Evolutionary conservation across 176 grass and related monocot species (phyloP), one percentile per base, ranked within the genome.

Genomic region (Microstegium vimineum): DNA sequence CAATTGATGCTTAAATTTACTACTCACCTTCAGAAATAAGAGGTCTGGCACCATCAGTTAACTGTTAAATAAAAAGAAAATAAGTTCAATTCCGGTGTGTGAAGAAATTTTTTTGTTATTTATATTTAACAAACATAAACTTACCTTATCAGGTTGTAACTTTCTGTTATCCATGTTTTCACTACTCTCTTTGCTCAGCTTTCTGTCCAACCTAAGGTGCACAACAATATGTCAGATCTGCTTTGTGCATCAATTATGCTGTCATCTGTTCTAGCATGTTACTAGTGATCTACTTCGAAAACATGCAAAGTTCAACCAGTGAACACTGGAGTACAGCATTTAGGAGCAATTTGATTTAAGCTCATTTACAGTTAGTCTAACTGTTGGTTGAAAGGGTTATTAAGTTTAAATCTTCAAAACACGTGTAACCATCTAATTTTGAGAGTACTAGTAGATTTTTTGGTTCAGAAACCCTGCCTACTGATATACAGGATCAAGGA

Each of bases 1-100:
- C 23, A 75, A 46, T 10, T 78, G 10, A 67, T 57, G 66, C n/a
- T 33, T 18, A 89, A 30, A 80, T 47, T 73, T 83, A 34, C 15
- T 31, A 47, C 88, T 45, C 69, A 90, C 88, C 88, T 90, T 90
- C 88, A 28, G 84, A 87, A 75, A 90, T 49, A 54, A 41, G 57
- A 10, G 75, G 51, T 41, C 47, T 49, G 17, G 34, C 20, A 2
- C 74, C 84, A 83, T 79, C 75, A 54, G 80, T 15, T 78, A 78
- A 73, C 88, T 90, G 74, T 66, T 46, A 18, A 45, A 26, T 25
- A 60, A 71, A 66, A 57, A 4, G 2, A 80, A 56, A 63, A 56
- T 1, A 82, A 5, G 4, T 25, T 17, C 0, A 54, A 71, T 30
- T 78, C 16, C 47, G 45, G 12, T 70, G 28, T 6, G 8, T 34